These are phyloP conservation scores for Talaromyces sp. DNA, from an alignment of 2,329 filamentous ascomycete species.

Conservation along the genomic window DNA sequence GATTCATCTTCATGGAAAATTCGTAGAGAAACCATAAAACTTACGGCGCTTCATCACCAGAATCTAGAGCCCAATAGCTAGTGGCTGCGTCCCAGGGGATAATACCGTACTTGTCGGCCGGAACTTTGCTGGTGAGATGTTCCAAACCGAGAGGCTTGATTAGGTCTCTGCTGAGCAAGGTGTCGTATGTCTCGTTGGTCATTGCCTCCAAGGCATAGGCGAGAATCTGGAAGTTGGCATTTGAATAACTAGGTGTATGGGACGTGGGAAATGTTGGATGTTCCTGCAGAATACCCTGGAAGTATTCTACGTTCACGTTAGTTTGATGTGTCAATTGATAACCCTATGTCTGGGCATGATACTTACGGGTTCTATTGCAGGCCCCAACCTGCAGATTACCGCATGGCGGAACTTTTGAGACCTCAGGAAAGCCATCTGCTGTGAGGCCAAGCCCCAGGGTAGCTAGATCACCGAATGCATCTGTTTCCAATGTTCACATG, in stretches of 20 bases:
- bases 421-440: not conserved
- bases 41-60: conserved; percentile 38
- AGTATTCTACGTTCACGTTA: not conserved
- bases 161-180: not conserved
- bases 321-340: not conserved
- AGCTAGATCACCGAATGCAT: not conserved
- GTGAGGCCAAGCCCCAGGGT: not conserved
- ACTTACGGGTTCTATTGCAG: conserved; percentile 1
- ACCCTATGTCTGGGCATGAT: not conserved
- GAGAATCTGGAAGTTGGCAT: not conserved
- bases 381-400: not conserved
- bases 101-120: conserved; percentile 17
- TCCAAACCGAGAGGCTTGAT: not conserved
- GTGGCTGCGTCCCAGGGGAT: conserved; percentile 28
- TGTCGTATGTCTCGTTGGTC: not conserved
- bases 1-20: not conserved
- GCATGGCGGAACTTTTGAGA: not conserved
- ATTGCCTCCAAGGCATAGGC: conserved; percentile 1
- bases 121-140: not conserved
- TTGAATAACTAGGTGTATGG: not conserved
- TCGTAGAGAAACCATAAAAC: conserved; percentile 9
- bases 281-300: not conserved
- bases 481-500: not conserved
- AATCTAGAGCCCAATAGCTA: conserved; percentile 28
- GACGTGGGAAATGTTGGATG: not conserved